These are phyloP conservation scores for Apiotrichum akiyoshidainum DNA, from an alignment of 1,284 basidiomycete genomes.

Conservation along the genomic window DNA sequence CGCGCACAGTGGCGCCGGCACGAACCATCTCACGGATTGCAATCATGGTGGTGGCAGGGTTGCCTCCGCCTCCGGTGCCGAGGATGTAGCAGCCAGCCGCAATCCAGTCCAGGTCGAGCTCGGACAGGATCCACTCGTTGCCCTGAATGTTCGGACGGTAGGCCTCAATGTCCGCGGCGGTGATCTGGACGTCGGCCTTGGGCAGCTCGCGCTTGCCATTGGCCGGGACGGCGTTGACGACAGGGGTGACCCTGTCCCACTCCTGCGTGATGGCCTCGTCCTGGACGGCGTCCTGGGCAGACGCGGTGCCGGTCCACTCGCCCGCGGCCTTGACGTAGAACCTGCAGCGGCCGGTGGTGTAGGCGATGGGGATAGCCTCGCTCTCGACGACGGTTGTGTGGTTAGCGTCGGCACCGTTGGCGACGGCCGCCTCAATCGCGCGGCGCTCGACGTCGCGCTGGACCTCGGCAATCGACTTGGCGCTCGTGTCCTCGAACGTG, in stretches of 20 bases:
- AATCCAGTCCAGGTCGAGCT: slow-evolving; percentile 43
- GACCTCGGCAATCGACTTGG: slow-evolving; percentile 25
- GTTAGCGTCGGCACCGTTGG: slow-evolving; percentile 53
- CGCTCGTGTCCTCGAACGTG: slow-evolving; percentile 35
- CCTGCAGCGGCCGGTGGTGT: slow-evolving; percentile 36
- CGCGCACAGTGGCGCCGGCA: slow-evolving; percentile 25
- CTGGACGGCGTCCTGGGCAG: not conserved
- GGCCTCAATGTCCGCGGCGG: slow-evolving; percentile 17
- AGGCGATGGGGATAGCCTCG: slow-evolving; percentile 43
- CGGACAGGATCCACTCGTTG: slow-evolving; percentile 36
- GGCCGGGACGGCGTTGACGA: slow-evolving; percentile 1
- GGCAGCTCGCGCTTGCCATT: slow-evolving; percentile 14
- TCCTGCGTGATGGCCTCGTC: not conserved
- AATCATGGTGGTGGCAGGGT: slow-evolving; percentile 26
- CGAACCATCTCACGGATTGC: slow-evolving; percentile 33
- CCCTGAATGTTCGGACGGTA: slow-evolving; percentile 33
- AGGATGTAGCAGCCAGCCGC: slow-evolving; percentile 43
- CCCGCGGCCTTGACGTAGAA: slow-evolving; percentile 48
- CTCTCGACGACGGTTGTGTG: slow-evolving; percentile 56
- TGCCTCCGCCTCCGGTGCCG: slow-evolving; percentile 43
- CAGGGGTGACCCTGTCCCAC: slow-evolving; percentile 5
- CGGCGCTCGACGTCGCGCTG: slow-evolving; percentile 50
- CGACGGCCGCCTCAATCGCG: slow-evolving; percentile 55
- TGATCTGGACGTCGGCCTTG: slow-evolving; percentile 1
- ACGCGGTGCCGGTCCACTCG: slow-evolving; percentile 32